Evolutionary conservation across 768 basidiomycete genomes (phyloP).

Genomic region (Leucosporidium scottii): DNA sequence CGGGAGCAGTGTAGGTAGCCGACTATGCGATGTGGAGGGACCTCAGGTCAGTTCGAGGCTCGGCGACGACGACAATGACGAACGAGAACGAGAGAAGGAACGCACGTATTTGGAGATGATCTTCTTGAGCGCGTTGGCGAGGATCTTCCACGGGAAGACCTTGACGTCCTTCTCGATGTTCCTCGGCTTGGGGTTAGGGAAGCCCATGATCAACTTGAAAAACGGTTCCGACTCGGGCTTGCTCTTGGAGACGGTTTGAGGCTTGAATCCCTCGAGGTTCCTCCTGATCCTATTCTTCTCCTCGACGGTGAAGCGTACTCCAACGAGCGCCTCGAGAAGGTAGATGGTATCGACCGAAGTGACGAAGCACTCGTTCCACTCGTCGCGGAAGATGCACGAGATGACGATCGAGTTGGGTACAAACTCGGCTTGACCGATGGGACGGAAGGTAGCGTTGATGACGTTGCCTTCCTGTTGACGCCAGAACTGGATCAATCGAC

Average conservation of each 20-base stretch:
- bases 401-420: slow-evolving; percentile 69
- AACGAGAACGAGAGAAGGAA: not conserved
- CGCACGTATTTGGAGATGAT: slow-evolving; percentile 46
- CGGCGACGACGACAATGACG: not conserved
- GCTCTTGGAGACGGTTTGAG: slow-evolving; percentile 81
- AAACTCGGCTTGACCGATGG: slow-evolving; percentile 67
- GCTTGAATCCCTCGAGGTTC: slow-evolving; percentile 86
- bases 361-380: slow-evolving; percentile 68
- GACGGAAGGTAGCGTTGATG: slow-evolving; percentile 70
- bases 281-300: slow-evolving; percentile 94
- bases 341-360: slow-evolving; percentile 96
- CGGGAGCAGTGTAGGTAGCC: not conserved
- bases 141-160: slow-evolving; percentile 48
- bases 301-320: slow-evolving; percentile 74
- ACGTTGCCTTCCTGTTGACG: slow-evolving; percentile 68
- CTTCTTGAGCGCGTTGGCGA: slow-evolving; percentile 45
- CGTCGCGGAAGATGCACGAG: slow-evolving; percentile 86
- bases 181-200: slow-evolving; percentile 82
- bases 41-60: too few species aligned
- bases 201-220: slow-evolving; percentile 94
- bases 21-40: not conserved
- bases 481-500: slow-evolving; percentile 79
- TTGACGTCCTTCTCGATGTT: slow-evolving; percentile 94
- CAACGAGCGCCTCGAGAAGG: slow-evolving; percentile 73
- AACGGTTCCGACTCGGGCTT: slow-evolving; percentile 72